Evolutionary conservation across 2,329 filamentous ascomycete species (phyloP), one percentile per base, ranked within the genome.

Genomic region (Truncatella angustata): DNA sequence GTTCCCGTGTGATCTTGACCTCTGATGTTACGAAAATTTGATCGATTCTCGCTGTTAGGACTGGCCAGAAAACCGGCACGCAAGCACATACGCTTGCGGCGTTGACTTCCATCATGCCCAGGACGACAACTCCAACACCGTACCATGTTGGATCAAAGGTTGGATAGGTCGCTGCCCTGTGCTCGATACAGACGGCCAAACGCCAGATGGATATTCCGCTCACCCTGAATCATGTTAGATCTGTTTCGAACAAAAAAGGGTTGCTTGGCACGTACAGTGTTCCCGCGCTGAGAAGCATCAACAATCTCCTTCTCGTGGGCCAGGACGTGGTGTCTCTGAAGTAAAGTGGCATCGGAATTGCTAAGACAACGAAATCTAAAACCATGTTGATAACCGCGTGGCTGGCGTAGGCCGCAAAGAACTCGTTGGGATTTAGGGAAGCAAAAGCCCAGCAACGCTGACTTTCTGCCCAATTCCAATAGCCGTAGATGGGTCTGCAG

Each of bases 11-110:
- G n/a, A 64, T 53, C 36, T 59, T 54, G 32, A 70, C 61, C 44
- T 71, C 69, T 11, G 64, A 63, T 10, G 67, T 70, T 12, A 71
- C 63, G 52, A 70, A 69, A 52, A 71, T 70, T 34, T 53, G 59
- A 50, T 60, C 63, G 34, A 68, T 32, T 5, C 52, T 52, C 18
- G 63, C 55, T 20, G 59, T 54, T 2, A 71, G 51, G 6, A 63
- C 56, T 4, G 65, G 65, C 62, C 61, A 68, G 61, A 67, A 68
- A 6, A 66, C 60, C n/a, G 65, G 64, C 20, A 68, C 56, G 36
- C 63, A 67, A 2, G 64, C 63, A 54, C 63, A 63, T 44, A 60
- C 58, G 7, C 54, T 56, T 2, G 58, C 55, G 36, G 56, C 39
- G 39, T 55, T 58, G 12, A 58, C 54, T 34, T 62, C 60, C n/a